Base-by-base conservation (phyloP, 2,329 filamentous ascomycete species). In the Aspergillus hiratsukae region DNA sequence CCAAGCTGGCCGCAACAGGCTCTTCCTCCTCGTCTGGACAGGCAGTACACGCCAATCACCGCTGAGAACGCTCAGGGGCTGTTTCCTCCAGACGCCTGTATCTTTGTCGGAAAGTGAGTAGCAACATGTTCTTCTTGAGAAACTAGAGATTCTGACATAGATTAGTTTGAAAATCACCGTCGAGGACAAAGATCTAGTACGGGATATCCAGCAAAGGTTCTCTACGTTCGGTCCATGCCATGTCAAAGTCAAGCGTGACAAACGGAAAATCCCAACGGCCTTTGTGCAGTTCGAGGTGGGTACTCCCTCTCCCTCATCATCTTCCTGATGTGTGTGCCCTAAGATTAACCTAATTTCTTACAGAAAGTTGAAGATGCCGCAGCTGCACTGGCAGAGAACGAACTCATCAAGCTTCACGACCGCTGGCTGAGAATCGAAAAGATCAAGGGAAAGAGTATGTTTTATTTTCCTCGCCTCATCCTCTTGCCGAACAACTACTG, bases 41-140 rank as follows among this genome's bases (percentile, higher is more conserved):
- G 71, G 48, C 28, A 68, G 40, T 48, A 50, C 4, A 66, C 71
- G 50, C 54, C 61, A 25, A 65, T 67, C 28, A 66, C 58, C n/a
- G 63, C 66, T 3, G 63, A 64, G 40, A 74, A 72, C 56, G 72
- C 72, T 10, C 71, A 75, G 54, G 72, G 72, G 28, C 55, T 75
- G 19, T 72, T 72, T 43, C 61, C 70, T 37, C 72, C 73, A 6
- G 64, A 66, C 45, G 72, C 72, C 27, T 70, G 70, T 52, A 61
- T 76, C 48, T 76, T 75, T 56, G 69, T 74, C 41, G 73, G 72
- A 49, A 76, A 75, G 73, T 74, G 66, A 55, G 67, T 68, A 19
- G 25, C 27, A 1, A 48, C 9, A 48, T 9, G 17, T n/a, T 21
- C 49, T 35, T n/a, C 45, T 19, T 49, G 10, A 45, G 45, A 19